A percentile compares a stretch with the other conserved stretches of the same genome.
These are phyloP conservation scores for Retiboletus fuscus DNA, from an alignment of 1,284 basidiomycete species.

Conservation along the genomic window DNA sequence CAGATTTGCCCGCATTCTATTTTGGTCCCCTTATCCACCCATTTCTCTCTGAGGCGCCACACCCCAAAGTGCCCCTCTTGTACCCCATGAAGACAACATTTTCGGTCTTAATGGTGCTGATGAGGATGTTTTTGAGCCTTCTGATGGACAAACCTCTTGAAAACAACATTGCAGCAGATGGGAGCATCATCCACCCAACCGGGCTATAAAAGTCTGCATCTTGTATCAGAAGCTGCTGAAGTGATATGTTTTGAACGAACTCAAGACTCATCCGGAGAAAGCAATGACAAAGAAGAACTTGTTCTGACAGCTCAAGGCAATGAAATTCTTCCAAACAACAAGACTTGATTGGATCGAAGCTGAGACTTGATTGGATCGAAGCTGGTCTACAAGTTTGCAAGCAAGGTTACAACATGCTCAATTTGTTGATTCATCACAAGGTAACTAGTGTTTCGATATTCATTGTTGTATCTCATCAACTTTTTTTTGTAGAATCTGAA, in stretches of 20 bases:
- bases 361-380: slow-evolving; percentile 99
- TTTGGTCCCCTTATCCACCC: slow-evolving; percentile 99
- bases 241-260: slow-evolving; percentile 94
- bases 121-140: slow-evolving; percentile 90
- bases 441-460: slow-evolving; percentile 44
- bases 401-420: slow-evolving; percentile 99
- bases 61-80: slow-evolving; percentile 84
- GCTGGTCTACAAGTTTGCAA: slow-evolving; percentile 98
- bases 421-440: slow-evolving; percentile 98
- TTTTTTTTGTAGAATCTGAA: slow-evolving; percentile 81
- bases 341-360: too few species aligned
- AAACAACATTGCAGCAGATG: slow-evolving; percentile 94
- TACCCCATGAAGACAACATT: slow-evolving; percentile 91
- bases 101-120: slow-evolving; percentile 90
- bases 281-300: slow-evolving; percentile 98
- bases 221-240: slow-evolving; percentile 99
- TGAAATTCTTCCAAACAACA: slow-evolving; percentile 99
- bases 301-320: slow-evolving; percentile 95
- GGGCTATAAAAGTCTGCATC: slow-evolving; percentile 98
- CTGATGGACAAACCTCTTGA: slow-evolving; percentile 85
- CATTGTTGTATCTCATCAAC: slow-evolving; percentile 5
- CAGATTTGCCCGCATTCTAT: slow-evolving; percentile 99
- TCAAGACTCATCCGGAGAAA: slow-evolving; percentile 91
- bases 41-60: slow-evolving; percentile 89
- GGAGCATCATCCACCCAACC: slow-evolving; percentile 96